Evolutionary conservation across 352 stramenopile species (phyloP).

Genomic region (Pythium angustatum): DNA sequence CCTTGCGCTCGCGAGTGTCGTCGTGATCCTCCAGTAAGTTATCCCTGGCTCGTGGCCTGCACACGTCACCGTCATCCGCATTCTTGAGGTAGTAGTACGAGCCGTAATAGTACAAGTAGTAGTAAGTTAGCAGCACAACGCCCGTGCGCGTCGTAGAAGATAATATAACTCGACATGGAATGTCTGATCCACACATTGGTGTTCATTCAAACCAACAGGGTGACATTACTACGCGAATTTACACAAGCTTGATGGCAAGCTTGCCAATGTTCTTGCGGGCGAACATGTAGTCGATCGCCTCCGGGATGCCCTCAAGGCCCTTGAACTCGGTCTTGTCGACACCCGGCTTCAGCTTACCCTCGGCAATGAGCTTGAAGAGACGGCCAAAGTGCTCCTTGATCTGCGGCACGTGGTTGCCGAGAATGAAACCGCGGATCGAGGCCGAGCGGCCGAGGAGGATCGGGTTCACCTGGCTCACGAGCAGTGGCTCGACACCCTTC

Average conservation of each 20-base stretch:
- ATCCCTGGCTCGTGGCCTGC: constrained; percentile 41
- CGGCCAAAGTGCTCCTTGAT: constrained; percentile 45
- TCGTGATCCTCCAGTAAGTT: constrained; percentile 10
- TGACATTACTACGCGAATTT: no score
- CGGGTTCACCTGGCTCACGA: constrained; percentile 20
- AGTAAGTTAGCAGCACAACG: no score
- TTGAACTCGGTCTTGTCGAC: constrained; percentile 53
- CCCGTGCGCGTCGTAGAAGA: no score
- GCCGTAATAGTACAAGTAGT: no score
- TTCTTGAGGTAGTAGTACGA: no score
- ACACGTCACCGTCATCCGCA: constrained; percentile 27
- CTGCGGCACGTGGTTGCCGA: constrained; percentile 14
- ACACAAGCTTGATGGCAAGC: constrained; percentile 66
- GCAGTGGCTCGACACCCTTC: constrained; percentile 9
- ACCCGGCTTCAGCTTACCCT: constrained; percentile 40
- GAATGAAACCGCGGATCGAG: constrained; percentile 56
- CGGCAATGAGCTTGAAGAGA: constrained; percentile 47
- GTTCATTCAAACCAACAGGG: no score
- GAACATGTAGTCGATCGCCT: constrained; percentile 77
- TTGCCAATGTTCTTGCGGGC: constrained; percentile 82
- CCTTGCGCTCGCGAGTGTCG: not conserved
- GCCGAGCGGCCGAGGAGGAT: constrained; percentile 31
- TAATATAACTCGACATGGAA: no score
- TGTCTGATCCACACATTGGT: no score
- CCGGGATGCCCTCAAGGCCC: constrained; percentile 55